These are phyloP conservation scores for Xylaria sp. DNA, from an alignment of 2,329 filamentous ascomycete genomes.

Conservation along the genomic window DNA sequence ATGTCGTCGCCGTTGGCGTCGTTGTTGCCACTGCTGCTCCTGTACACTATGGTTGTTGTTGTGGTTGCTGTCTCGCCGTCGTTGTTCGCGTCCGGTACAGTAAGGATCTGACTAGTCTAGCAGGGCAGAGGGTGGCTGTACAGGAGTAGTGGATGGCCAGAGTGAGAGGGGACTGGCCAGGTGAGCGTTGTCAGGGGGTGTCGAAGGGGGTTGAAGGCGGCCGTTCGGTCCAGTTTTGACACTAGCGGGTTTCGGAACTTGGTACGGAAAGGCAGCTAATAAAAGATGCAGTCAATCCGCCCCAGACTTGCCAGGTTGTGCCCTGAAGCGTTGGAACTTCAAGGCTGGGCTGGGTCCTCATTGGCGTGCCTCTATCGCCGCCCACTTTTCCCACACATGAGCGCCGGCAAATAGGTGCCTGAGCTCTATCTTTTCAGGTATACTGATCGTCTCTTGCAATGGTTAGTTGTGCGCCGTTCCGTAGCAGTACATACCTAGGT, in stretches of 20 bases:
- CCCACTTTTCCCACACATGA: conserved; percentile 17
- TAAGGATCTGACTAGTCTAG: conserved; percentile 29
- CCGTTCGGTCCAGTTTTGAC: conserved; percentile 21
- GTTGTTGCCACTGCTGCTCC: neutral
- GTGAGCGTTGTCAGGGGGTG: conserved; percentile 16
- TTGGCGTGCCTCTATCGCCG: neutral
- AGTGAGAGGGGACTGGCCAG: conserved; percentile 19
- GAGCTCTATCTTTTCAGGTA: neutral
- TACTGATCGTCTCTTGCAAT: conserved; percentile 3
- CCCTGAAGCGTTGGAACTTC: conserved; percentile 11
- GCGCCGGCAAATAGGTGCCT: conserved; percentile 12
- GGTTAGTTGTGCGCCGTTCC: neutral
- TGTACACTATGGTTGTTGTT: neutral
- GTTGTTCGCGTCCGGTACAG: conserved; percentile 10
- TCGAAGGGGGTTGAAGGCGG: conserved; percentile 11
- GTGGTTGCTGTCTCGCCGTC: neutral
- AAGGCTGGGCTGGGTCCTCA: neutral
- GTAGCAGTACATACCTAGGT: conserved; percentile 2
- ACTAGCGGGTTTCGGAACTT: conserved; percentile 35
- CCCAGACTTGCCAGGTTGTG: conserved; percentile 11
- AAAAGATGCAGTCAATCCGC: conserved; percentile 21
- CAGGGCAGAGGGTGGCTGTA: conserved; percentile 30
- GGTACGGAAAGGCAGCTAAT: conserved; percentile 22
- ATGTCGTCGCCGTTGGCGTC: neutral
- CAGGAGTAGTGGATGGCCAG: conserved; percentile 20